These are phyloP conservation scores for Allium cepa DNA, from an alignment of 106 monocot genomes.

Conservation along the genomic window DNA sequence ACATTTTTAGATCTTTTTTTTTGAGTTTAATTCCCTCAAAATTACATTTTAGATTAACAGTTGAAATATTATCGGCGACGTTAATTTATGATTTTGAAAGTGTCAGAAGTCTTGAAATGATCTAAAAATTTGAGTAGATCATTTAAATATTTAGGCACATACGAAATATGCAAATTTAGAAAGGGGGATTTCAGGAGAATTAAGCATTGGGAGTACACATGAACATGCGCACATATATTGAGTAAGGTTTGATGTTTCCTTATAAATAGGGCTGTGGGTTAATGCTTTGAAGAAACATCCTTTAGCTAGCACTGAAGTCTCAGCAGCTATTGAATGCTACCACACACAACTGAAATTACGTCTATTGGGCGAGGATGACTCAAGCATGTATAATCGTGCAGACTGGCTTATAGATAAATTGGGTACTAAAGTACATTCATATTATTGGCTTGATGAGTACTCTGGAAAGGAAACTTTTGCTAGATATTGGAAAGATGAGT, in stretches of 20 bases:
- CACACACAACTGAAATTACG: slow-evolving; percentile 80
- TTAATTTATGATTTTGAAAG: too few relatives aligned
- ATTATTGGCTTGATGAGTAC: slow-evolving; percentile 92
- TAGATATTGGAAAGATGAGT: slow-evolving; percentile 92
- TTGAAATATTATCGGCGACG: too few relatives aligned
- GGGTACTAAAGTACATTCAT: slow-evolving; percentile 89
- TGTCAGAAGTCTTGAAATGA: too few relatives aligned
- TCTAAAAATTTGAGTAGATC: too few relatives aligned
- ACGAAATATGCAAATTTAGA: too few relatives aligned
- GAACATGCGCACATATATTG: too few relatives aligned
- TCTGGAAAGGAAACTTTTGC: slow-evolving; percentile 71
- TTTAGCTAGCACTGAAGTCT: slow-evolving; percentile 57
- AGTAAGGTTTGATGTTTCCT: too few relatives aligned
- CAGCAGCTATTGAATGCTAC: slow-evolving; percentile 81
- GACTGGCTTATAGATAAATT: slow-evolving; percentile 94
- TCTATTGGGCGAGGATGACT: slow-evolving; percentile 68
- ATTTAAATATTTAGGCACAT: too few relatives aligned
- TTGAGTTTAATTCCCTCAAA: slow-evolving; percentile 23
- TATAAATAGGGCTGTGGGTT: slow-evolving; percentile 47
- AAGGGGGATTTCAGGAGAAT: too few relatives aligned
- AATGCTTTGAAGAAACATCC: slow-evolving; percentile 56
- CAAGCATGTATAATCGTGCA: slow-evolving; percentile 49
- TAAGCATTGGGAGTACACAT: too few relatives aligned
- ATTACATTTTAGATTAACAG: slow-evolving; percentile 26
- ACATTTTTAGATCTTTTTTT: background rate